Evolutionary conservation across 2,329 filamentous ascomycete genomes (phyloP), one percentile per base, ranked within the genome.

Genomic region (Geosmithia flava): DNA sequence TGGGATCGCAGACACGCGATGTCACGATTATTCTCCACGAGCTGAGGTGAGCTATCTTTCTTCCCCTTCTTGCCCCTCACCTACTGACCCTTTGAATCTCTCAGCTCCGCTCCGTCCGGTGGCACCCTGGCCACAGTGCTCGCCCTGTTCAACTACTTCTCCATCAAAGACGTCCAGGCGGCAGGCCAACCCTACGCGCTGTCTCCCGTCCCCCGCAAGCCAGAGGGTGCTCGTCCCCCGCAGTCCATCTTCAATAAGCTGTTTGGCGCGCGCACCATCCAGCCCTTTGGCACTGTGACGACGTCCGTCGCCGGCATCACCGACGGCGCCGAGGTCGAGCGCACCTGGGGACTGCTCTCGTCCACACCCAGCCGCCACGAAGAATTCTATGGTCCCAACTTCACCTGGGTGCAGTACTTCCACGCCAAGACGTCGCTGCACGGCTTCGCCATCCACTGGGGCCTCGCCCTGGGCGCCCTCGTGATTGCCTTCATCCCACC

Each of bases 71-170:
- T 37, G 3, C 13, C 33, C 33, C 33, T 13, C 15, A 3, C 15
- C 13, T 16, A 13, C 33, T 13, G 3, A 3, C 33, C 33, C 15
- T 37, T 37, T 16, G 33, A 6, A 40, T 7, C 43, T 42, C 8
- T 16, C 39, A 61, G 59, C 27, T 52, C 56, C 48, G 56, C 63
- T 1, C 73, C 78, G 2, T 84, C 80, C 1, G 81, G 81, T n/a
- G 81, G 81, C 44, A 83, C 85, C 2, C 64, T 90, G 4, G 72
- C 77, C 33, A 89, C 87, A 0, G 68, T 81, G 3, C 62, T 96
- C 15, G 74, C 60, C 44, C 53, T 80, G 20, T 68, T 80, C 49
- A 78, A 83, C 23, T 61, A 63, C 44, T 80, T 73, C 56, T 64
- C 66, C 20, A 46, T 76, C 17, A 63, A 67, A 45, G 66, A 81